A percentile compares a stretch with the other conserved stretches of the same genome.
These are phyloP conservation scores for Xylaria bambusicola DNA, from an alignment of 495 filamentous ascomycete genomes.

Conservation along the genomic window DNA sequence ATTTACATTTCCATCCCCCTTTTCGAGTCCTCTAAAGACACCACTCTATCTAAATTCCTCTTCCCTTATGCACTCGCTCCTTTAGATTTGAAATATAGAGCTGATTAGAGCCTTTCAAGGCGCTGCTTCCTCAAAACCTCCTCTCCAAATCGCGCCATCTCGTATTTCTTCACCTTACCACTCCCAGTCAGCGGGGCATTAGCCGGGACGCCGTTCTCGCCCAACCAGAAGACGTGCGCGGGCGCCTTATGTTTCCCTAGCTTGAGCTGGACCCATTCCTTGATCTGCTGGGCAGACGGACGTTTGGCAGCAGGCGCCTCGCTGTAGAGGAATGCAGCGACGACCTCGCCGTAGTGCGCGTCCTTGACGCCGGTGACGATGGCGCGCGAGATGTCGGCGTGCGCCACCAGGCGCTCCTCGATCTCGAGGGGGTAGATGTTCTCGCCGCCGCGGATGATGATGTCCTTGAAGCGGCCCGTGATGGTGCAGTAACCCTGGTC, in stretches of 20 bases:
- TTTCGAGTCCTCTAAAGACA: too few relatives aligned
- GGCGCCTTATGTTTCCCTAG: constrained; percentile 70
- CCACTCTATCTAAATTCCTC: neutral
- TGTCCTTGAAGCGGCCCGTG: constrained; percentile 65
- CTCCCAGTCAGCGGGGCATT: constrained; percentile 67
- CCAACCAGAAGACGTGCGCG: constrained; percentile 65
- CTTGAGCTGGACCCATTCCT: constrained; percentile 60
- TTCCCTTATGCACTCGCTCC: too few relatives aligned
- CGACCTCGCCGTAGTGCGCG: constrained; percentile 66
- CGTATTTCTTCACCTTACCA: constrained; percentile 71
- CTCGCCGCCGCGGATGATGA: constrained; percentile 64
- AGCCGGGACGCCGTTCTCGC: constrained; percentile 57
- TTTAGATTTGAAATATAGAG: too few relatives aligned
- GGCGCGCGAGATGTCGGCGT: constrained; percentile 57
- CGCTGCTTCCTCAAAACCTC: constrained; percentile 44
- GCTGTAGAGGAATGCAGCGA: constrained; percentile 60
- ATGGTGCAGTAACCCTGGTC: constrained; percentile 64
- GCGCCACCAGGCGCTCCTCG: constrained; percentile 63
- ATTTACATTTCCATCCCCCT: too few relatives aligned
- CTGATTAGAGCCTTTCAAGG: constrained; percentile 39
- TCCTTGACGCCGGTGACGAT: constrained; percentile 66
- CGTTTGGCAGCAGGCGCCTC: constrained; percentile 32
- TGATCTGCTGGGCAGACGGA: constrained; percentile 53
- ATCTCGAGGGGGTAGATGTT: constrained; percentile 73
- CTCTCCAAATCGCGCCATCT: constrained; percentile 60